phyloP scores from a whole-genome alignment of 78 protist species.

The Mantamonas sphyraenae region DNA sequence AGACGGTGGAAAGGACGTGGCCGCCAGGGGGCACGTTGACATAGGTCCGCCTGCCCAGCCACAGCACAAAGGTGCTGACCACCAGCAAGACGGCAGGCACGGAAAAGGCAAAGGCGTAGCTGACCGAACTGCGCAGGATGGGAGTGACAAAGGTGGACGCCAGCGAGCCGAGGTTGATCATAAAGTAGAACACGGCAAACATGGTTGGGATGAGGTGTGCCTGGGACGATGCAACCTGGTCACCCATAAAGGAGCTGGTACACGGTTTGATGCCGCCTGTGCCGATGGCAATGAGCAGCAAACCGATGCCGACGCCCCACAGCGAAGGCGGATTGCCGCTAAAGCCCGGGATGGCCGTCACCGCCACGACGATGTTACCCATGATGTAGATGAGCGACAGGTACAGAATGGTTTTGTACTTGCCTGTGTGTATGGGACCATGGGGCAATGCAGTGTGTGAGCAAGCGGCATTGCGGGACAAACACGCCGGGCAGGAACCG shows the following conservation, averaged over 20 bases:
- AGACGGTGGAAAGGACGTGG: neutral
- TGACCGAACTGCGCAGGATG: slow-evolving; percentile 19
- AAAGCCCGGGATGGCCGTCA: slow-evolving; percentile 26
- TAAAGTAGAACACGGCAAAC: slow-evolving; percentile 47
- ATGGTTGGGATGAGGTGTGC: neutral
- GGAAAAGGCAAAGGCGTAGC: slow-evolving; percentile 57
- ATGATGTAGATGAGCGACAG: slow-evolving; percentile 27
- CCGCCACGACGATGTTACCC: slow-evolving; percentile 8
- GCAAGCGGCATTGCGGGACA: neutral
- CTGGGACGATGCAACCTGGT: slow-evolving; percentile 41
- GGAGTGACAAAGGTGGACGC: slow-evolving; percentile 53
- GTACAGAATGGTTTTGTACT: slow-evolving; percentile 17
- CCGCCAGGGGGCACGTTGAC: neutral
- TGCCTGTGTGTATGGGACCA: neutral
- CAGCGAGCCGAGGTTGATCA: slow-evolving; percentile 50
- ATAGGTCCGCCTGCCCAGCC: slow-evolving; percentile 23
- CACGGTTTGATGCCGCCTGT: slow-evolving; percentile 64
- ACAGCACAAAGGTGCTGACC: slow-evolving; percentile 21
- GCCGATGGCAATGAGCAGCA: slow-evolving; percentile 53
- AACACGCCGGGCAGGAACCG: neutral
- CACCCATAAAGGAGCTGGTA: slow-evolving; percentile 54
- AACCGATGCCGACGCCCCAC: slow-evolving; percentile 26
- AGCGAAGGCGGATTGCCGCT: slow-evolving; percentile 12
- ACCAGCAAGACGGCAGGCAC: slow-evolving; percentile 48
- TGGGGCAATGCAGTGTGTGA: neutral